Percentiles rank a stretch among this genome's conserved stretches.
phyloP scores from a whole-genome alignment of 352 stramenopile genomes.

The Ophiocytium majus region DNA sequence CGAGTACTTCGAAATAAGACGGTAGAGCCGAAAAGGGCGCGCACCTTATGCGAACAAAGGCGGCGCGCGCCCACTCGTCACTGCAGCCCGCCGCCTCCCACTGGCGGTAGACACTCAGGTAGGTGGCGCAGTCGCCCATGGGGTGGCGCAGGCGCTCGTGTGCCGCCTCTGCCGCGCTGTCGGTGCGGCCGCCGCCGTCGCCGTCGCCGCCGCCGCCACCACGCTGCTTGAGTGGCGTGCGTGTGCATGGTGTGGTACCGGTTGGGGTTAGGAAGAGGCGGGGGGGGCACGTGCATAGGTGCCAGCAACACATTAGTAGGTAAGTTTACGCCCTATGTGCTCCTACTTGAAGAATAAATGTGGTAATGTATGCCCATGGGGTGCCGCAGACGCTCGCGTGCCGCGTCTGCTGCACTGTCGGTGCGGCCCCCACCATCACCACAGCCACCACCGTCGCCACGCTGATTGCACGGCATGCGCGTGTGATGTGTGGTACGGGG shows the following conservation, averaged over 20 bases:
- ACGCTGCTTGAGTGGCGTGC: too few relatives aligned
- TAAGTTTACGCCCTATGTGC: not conserved
- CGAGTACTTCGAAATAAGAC: not conserved
- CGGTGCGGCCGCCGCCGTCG: not conserved
- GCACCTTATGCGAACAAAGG: constrained; percentile 44
- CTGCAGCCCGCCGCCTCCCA: constrained; percentile 52
- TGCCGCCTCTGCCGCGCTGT: constrained; percentile 41
- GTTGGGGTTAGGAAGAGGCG: too few relatives aligned
- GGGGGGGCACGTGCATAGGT: not conserved
- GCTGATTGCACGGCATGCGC: not conserved
- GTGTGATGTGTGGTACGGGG: not conserved
- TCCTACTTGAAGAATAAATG: too few relatives aligned
- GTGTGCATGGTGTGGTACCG: too few relatives aligned
- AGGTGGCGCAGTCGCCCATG: constrained; percentile 56
- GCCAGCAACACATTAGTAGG: not conserved
- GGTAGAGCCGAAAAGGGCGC: not conserved
- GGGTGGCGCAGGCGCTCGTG: constrained; percentile 55
- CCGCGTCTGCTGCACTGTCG: constrained; percentile 8
- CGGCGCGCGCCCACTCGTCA: constrained; percentile 42
- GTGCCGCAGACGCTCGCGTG: too few relatives aligned
- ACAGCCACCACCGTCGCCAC: not conserved
- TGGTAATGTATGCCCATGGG: too few relatives aligned
- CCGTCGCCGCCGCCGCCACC: not conserved
- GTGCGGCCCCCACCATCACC: constrained; percentile 15
- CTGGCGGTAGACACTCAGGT: constrained; percentile 50